Conservation (phyloP, 73 alveolate species). For the Blepharisma stoltei region DNA sequence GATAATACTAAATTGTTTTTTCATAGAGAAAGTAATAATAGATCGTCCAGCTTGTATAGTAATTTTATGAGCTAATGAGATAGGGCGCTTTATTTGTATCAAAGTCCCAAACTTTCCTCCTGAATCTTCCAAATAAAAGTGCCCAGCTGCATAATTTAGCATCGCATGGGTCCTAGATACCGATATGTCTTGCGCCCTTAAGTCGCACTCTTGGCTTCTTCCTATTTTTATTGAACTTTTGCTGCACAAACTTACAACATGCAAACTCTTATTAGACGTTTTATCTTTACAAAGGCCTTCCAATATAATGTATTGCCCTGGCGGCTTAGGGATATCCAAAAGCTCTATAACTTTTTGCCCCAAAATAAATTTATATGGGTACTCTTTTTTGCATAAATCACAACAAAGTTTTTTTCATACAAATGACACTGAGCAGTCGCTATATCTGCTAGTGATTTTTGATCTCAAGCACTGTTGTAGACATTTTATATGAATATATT, state of each 20-base stretch:
- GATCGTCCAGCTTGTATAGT: conserved; percentile 51
- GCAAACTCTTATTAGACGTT: conserved; percentile 10
- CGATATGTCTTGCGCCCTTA: conserved; percentile 72
- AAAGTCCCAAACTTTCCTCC: conserved; percentile 84
- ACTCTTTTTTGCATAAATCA: conserved; percentile 83
- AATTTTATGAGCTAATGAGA: neutral
- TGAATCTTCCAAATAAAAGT: conserved; percentile 76
- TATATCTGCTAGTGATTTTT: conserved; percentile 57
- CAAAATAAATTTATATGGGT: conserved; percentile 53
- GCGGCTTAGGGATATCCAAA: conserved; percentile 31
- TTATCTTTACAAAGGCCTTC: conserved; percentile 34
- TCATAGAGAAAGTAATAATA: conserved; percentile 41
- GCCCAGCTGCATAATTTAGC: conserved; percentile 48
- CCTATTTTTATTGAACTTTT: conserved; percentile 52
- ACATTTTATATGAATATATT: conserved; percentile 74
- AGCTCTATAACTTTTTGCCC: neutral
- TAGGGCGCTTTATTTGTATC: conserved; percentile 56
- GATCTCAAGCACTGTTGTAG: conserved; percentile 79
- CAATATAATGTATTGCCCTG: conserved; percentile 24
- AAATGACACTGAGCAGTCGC: conserved; percentile 31
- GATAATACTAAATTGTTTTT: conserved; percentile 21
- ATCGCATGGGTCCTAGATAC: conserved; percentile 81
- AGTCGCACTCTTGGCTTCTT: conserved; percentile 80
- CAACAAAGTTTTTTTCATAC: conserved; percentile 83
- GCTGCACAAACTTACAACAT: neutral